Evolutionary conservation across 2,329 filamentous ascomycete genomes (phyloP), one percentile per base, ranked within the genome.

Genomic region (Cyphellophora attinorum): DNA sequence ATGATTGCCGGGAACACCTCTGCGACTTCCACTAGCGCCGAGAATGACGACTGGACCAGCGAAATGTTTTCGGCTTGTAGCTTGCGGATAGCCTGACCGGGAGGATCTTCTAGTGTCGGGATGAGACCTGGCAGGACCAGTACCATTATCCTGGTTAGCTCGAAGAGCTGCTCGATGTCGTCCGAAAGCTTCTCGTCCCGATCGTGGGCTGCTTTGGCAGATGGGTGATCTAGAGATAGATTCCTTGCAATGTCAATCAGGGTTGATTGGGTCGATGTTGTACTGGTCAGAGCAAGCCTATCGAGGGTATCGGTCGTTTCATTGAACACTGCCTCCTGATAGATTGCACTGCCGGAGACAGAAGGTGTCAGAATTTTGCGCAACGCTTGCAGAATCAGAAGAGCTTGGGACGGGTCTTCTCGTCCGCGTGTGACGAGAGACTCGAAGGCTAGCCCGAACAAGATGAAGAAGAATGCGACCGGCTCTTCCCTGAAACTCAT

Each of bases 401-500:
- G 64, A 5, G 82, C 85, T 54, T 94, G 85, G 45, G 86, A 68
- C 8, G 79, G 68, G 47, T 82, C 78, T 19, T 63, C 65, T 14
- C 75, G 72, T 4, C 82, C 79, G 30, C 86, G 78, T 5, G 85
- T 85, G 5, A 89, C 89, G 14, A 98, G 72, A 12, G 93, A 89
- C 60, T 98, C 93, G 48, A 98, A 96, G 0, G 89, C 86, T 38
- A 98, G 79, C 8, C 91, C 91, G 50, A 96, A 98, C 0, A 98
- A 72, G 11, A 98, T 89, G 51, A 98, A 98, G 66, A 98, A 98
- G 68, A 98, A 98, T 1, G 91, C 91, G 2, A 96, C 85, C 1
- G 91, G 91, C 55, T 98, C 91, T 52, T 96, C 89, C 31, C 91
- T 83, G 56, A 98, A 98, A 58, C 96, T 96, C 62, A 98, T 96